Conservation (phyloP, 805 yeast species). For the Yamadazyma laniorum region DNA sequence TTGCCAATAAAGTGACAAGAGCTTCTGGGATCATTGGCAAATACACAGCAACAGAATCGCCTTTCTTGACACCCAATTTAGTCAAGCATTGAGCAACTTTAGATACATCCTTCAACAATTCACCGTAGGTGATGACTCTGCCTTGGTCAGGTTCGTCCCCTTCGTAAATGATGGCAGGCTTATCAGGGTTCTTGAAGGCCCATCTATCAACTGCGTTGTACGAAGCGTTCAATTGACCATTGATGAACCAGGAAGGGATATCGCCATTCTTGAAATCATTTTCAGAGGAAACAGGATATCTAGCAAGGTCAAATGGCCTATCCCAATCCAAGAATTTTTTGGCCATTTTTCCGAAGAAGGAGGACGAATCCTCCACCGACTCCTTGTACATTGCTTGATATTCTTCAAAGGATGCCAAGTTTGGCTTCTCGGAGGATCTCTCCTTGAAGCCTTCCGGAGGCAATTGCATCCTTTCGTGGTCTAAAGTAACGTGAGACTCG, state of each 20-base stretch:
- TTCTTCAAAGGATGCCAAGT: constrained; percentile 48
- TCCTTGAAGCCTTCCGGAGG: constrained; percentile 43
- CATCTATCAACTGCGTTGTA: constrained; percentile 96
- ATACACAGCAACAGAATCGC: constrained; percentile 95
- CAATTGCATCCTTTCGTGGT: constrained; percentile 28
- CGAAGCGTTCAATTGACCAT: constrained; percentile 89
- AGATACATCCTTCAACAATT: constrained; percentile 79
- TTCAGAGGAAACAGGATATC: constrained; percentile 45
- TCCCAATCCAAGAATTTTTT: constrained; percentile 50
- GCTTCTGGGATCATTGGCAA: constrained; percentile 99
- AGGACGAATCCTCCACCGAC: constrained; percentile 54
- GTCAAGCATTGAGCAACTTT: constrained; percentile 81
- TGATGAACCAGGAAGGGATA: constrained; percentile 83
- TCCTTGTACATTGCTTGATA: constrained; percentile 52
- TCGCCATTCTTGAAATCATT: constrained; percentile 63
- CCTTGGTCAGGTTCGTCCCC: constrained; percentile 86
- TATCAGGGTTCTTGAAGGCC: constrained; percentile 83
- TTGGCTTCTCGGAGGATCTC: constrained; percentile 47
- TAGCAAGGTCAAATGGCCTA: constrained; percentile 47
- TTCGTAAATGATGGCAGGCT: constrained; percentile 83
- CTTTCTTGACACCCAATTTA: constrained; percentile 85
- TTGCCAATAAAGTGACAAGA: constrained; percentile 88
- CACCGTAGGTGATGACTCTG: constrained; percentile 76
- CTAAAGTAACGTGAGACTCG: constrained; percentile 28
- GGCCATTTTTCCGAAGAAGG: constrained; percentile 57